These are phyloP conservation scores for Fraxinus pennsylvanica DNA, from an alignment of 257 asterid genomes.

Conservation along the genomic window DNA sequence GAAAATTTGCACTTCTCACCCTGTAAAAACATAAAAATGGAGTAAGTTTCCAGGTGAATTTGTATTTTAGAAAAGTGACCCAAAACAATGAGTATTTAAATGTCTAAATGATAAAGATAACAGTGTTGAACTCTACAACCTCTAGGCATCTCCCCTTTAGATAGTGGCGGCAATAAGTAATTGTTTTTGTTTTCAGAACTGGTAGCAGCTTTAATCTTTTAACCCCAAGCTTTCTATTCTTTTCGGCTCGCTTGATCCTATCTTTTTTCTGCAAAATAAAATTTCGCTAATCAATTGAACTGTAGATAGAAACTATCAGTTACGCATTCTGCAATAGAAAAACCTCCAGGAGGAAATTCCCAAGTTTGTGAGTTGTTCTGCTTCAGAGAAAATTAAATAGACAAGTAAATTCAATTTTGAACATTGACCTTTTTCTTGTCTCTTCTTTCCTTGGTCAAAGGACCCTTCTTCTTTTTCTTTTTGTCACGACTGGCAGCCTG, in stretches of 20 bases:
- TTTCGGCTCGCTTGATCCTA: slow-evolving; percentile 73
- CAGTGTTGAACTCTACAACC: slow-evolving; percentile 45
- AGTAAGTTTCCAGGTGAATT: background rate
- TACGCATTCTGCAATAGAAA: slow-evolving; percentile 7
- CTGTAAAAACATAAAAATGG: slow-evolving; percentile 44
- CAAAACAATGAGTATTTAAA: slow-evolving; percentile 7
- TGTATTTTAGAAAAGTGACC: slow-evolving; percentile 21
- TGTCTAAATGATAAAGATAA: slow-evolving; percentile 17
- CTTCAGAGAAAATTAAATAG: slow-evolving; percentile 10
- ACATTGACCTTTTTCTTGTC: slow-evolving; percentile 67
- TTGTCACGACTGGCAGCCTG: slow-evolving; percentile 49
- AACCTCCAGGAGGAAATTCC: background rate
- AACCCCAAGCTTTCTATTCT: slow-evolving; percentile 71
- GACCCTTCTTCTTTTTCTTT: slow-evolving; percentile 63
- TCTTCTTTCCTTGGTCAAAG: slow-evolving; percentile 58
- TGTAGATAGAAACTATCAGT: slow-evolving; percentile 14
- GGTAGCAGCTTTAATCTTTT: slow-evolving; percentile 77
- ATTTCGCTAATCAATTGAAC: slow-evolving; percentile 21
- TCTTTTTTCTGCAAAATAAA: slow-evolving; percentile 61
- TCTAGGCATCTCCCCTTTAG: slow-evolving; percentile 82
- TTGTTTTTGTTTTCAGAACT: slow-evolving; percentile 55
- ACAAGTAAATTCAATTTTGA: slow-evolving; percentile 3
- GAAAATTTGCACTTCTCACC: slow-evolving; percentile 92
- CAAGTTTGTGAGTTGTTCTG: slow-evolving; percentile 3
- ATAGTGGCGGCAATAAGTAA: slow-evolving; percentile 72